Base-by-base conservation (phyloP, 1,284 basidiomycete species). In the Ceratobasidium sp. region DNA sequence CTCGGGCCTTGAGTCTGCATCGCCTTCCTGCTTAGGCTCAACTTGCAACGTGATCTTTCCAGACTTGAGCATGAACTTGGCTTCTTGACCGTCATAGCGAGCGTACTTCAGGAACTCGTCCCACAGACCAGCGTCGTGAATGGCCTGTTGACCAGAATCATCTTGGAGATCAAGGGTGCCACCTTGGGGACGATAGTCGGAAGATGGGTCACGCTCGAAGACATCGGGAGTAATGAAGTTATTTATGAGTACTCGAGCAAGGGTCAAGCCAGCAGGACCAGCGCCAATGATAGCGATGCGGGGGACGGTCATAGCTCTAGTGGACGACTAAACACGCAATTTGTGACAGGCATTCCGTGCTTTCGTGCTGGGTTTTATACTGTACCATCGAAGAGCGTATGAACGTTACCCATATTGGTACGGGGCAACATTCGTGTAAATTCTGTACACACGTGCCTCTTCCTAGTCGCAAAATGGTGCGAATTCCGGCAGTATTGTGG, bases 81-180 rank as follows among this genome's bases (percentile, higher is more conserved):
- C 45, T 17, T 77, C 76, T n/a, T 82, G 78, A 53, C 82, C 79
- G 45, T 81, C 78, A 73, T 53, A 47, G 63, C 83, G 73, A 19
- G 77, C 74, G 76, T 78, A 66, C 47, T 79, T 76, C 47, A 76
- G 65, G 74, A 83, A 84, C 50, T 79, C 76, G 11, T 79, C 75
- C 56, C 77, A 75, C 3, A 84, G 77, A 15, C 82, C 82, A 5
- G 82, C 81, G 33, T 77, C 79, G 19, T 77, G 74, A 15, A 84
- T 73, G 1, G 82, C 83, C 17, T 71, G 69, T 73, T 81, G 81
- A 17, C 85, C 84, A 7, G 81, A 81, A 27, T 80, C 79, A 0
- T 76, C 72, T 75, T 85, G 84, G 27, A 86, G 76, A 77, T 86
- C 85, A 33, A 86, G 81, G 15, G 81, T 79, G 11, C 85, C 85